phyloP scores from a whole-genome alignment of 805 yeast genomes.

The Pichia nanzhaoensis region DNA sequence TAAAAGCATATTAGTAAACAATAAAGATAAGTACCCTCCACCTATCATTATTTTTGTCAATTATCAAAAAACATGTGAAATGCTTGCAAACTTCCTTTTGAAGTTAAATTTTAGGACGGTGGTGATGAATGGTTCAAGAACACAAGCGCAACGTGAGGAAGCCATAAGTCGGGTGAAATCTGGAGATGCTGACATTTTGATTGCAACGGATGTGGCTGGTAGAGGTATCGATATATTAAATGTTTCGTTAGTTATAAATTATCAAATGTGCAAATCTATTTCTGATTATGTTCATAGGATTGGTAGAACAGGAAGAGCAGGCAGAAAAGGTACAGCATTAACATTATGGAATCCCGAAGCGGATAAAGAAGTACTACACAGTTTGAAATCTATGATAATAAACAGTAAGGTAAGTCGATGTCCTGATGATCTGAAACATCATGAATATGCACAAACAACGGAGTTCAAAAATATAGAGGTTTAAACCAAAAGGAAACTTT shows the following conservation, averaged over 20 bases:
- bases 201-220: conserved; percentile 95
- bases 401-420: conserved; percentile 33
- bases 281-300: conserved; percentile 89
- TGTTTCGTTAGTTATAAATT: conserved; percentile 80
- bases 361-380: conserved; percentile 47
- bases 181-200: conserved; percentile 53
- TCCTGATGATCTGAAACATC: conserved; percentile 33
- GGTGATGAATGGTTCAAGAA: conserved; percentile 78
- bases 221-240: conserved; percentile 91
- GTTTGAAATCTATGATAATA: conserved; percentile 43
- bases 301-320: conserved; percentile 97
- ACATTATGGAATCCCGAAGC: conserved; percentile 56
- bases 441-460: conserved; percentile 2
- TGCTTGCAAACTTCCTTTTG: conserved; percentile 45
- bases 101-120: conserved; percentile 44
- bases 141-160: conserved; percentile 79
- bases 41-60: conserved; percentile 80
- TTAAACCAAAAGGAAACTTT: not conserved
- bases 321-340: conserved; percentile 66
- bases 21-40: conserved; percentile 37
- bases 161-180: conserved; percentile 55
- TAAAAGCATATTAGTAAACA: conserved; percentile 28
- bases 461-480: conserved; percentile 8
- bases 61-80: conserved; percentile 66
- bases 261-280: conserved; percentile 68